Conservation (phyloP, 108 stramenopile species). For the Seminavis robusta region DNA sequence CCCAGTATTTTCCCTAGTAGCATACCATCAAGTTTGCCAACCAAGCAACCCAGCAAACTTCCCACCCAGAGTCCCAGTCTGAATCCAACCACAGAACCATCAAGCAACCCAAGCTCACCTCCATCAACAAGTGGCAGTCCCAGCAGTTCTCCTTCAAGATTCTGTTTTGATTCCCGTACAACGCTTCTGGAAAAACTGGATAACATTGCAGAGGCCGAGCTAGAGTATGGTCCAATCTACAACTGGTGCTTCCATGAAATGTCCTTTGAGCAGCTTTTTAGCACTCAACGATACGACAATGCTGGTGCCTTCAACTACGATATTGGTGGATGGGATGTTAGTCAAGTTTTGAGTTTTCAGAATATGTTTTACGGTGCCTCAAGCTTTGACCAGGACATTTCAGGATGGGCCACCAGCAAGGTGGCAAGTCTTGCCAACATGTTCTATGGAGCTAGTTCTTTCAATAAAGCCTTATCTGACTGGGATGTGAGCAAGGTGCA, state of each 20-base stretch:
- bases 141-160: no score
- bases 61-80: no score
- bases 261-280: not conserved
- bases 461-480: constrained; percentile 23
- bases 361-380: constrained; percentile 9
- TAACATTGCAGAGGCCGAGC: no score
- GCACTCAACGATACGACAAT: not conserved
- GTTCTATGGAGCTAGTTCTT: constrained; percentile 22
- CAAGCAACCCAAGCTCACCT: no score
- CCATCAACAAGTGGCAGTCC: no score
- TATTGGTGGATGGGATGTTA: constrained; percentile 28
- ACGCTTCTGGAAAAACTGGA: no score
- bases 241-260: not conserved
- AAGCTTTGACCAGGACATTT: constrained; percentile 21
- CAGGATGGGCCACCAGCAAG: constrained; percentile 11
- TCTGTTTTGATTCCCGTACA: no score
- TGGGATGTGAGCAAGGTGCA: constrained; percentile 10
- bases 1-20: no score
- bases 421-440: constrained; percentile 19
- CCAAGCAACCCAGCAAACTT: no score
- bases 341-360: constrained; percentile 16
- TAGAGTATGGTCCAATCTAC: not conserved
- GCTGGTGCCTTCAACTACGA: constrained; percentile 13
- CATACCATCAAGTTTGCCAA: no score
- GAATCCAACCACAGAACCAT: no score